phyloP scores from a whole-genome alignment of 371 early-diverging fungal species.

The Saksenaea vasiformis region DNA sequence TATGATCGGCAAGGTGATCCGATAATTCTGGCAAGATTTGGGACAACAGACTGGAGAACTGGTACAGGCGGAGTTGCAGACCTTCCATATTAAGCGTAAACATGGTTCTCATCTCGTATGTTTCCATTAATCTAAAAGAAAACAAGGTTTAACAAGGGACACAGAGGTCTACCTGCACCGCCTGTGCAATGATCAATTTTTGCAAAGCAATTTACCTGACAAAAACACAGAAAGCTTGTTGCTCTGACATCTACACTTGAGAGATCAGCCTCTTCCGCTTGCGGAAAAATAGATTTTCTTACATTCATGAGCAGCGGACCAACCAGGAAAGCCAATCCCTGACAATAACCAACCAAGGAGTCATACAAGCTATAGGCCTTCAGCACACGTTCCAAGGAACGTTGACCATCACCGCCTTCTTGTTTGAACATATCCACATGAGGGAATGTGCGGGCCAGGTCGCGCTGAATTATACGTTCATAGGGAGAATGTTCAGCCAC shows the following conservation, averaged over 20 bases:
- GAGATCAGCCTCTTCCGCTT: slow-evolving; percentile 36
- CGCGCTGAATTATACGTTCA: slow-evolving; percentile 89
- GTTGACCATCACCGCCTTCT: slow-evolving; percentile 86
- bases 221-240: slow-evolving; percentile 86
- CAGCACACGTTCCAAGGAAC: slow-evolving; percentile 77
- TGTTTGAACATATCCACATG: slow-evolving; percentile 82
- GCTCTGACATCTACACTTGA: slow-evolving; percentile 77
- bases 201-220: slow-evolving; percentile 53
- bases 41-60: slow-evolving; percentile 77
- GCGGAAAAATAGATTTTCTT: slow-evolving; percentile 25
- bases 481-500: slow-evolving; percentile 77
- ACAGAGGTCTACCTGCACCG: slow-evolving; percentile 22
- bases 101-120: slow-evolving; percentile 77
- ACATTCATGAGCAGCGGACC: slow-evolving; percentile 92
- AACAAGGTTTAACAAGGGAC: slow-evolving; percentile 53
- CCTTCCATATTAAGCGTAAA: slow-evolving; percentile 84
- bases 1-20: slow-evolving; percentile 70
- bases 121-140: slow-evolving; percentile 68
- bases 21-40: slow-evolving; percentile 76
- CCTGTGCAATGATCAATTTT: slow-evolving; percentile 46
- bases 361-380: slow-evolving; percentile 94
- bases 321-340: slow-evolving; percentile 94
- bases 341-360: slow-evolving; percentile 93
- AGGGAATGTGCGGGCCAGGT: slow-evolving; percentile 93
- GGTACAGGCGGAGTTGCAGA: slow-evolving; percentile 76